These are phyloP conservation scores for Sporothrix curviconia DNA, from an alignment of 2,329 filamentous ascomycete species.

Conservation along the genomic window DNA sequence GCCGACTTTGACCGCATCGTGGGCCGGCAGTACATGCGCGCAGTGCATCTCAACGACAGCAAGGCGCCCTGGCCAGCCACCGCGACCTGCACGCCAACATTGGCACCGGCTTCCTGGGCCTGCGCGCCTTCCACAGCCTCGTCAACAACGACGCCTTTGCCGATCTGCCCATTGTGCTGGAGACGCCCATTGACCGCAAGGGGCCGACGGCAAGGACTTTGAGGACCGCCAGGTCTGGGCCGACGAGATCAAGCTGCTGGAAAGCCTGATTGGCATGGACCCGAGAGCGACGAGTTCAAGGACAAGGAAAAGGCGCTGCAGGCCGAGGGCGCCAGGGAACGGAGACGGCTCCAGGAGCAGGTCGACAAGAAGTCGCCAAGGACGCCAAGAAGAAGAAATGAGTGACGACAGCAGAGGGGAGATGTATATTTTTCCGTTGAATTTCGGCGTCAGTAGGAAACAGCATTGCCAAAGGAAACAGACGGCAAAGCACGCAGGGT, in stretches of 20 bases:
- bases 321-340: slow-evolving; percentile 61
- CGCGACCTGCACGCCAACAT: slow-evolving; percentile 95
- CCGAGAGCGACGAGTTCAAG: slow-evolving; percentile 64
- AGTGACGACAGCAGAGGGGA: not conserved
- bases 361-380: slow-evolving; percentile 68
- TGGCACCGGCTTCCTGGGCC: slow-evolving; percentile 84
- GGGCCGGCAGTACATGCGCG: slow-evolving; percentile 71
- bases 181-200: slow-evolving; percentile 82
- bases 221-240: slow-evolving; percentile 86
- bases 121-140: slow-evolving; percentile 83
- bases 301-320: slow-evolving; percentile 59
- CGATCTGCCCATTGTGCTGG: slow-evolving; percentile 81
- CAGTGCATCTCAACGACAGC: slow-evolving; percentile 90
- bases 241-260: slow-evolving; percentile 87
- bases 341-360: slow-evolving; percentile 69
- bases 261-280: slow-evolving; percentile 81
- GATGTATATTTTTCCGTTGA: not conserved
- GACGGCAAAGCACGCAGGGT: slow-evolving; percentile 24
- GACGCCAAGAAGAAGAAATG: slow-evolving; percentile 36
- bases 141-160: slow-evolving; percentile 76
- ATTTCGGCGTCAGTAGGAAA: not conserved
- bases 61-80: slow-evolving; percentile 80
- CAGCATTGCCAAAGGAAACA: not conserved
- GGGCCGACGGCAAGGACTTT: slow-evolving; percentile 57
- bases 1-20: slow-evolving; percentile 69